Evolutionary conservation across 2,329 filamentous ascomycete species (phyloP).

Genomic region (Xylariales sp.): DNA sequence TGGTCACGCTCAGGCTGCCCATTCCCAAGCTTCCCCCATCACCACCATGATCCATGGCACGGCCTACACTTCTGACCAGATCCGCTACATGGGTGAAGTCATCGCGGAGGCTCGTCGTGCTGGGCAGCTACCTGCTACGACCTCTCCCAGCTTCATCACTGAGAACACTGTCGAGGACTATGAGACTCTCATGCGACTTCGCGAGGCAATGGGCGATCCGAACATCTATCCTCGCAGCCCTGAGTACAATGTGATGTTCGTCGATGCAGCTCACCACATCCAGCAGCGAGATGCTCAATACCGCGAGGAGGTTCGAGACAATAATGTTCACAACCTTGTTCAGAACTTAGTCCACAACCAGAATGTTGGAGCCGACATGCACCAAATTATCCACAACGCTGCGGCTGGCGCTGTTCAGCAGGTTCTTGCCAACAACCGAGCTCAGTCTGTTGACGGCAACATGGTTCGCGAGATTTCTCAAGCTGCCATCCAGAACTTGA

Average conservation of each 20-base stretch:
- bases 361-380: slow-evolving; percentile 19
- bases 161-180: slow-evolving; percentile 28
- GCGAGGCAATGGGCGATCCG: slow-evolving; percentile 16
- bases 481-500: slow-evolving; percentile 28
- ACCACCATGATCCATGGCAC: too few relatives aligned
- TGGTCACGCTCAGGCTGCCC: too few relatives aligned
- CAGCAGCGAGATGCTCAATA: slow-evolving; percentile 29
- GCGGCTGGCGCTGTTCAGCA: slow-evolving; percentile 29
- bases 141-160: slow-evolving; percentile 20
- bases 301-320: slow-evolving; percentile 15
- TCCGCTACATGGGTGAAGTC: slow-evolving; percentile 22
- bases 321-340: slow-evolving; percentile 19
- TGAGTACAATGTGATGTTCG: slow-evolving; percentile 20
- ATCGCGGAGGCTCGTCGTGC: slow-evolving; percentile 28
- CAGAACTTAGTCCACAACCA: slow-evolving; percentile 19
- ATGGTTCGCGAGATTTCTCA: slow-evolving; percentile 14
- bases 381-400: slow-evolving; percentile 24
- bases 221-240: slow-evolving; percentile 12
- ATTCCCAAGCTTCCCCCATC: too few relatives aligned
- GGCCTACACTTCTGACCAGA: background rate
- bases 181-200: slow-evolving; percentile 24
- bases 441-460: slow-evolving; percentile 11
- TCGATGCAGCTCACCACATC: slow-evolving; percentile 31
- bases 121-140: slow-evolving; percentile 28
- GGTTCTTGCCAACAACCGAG: slow-evolving; percentile 27